Evolutionary conservation across 371 early-diverging fungal genomes (phyloP).

Genomic region (Lichtheimia ramosa): DNA sequence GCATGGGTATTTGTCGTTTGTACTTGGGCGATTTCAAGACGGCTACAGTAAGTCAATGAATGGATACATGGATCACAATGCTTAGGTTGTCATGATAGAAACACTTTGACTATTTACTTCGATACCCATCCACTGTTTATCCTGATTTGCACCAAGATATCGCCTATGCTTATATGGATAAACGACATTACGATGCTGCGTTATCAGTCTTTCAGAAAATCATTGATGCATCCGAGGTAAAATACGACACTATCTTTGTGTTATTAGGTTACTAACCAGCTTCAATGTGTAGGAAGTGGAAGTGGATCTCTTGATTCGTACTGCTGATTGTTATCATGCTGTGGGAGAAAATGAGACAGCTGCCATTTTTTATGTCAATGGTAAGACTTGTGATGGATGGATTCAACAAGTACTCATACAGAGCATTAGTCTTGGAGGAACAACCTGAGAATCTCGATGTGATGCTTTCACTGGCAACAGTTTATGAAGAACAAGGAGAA

Average conservation of each 20-base stretch:
- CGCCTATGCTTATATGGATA: slow-evolving; percentile 78
- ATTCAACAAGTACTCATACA: neutral
- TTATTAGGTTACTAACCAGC: neutral
- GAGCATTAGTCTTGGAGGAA: slow-evolving; percentile 38
- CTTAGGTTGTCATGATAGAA: slow-evolving; percentile 25
- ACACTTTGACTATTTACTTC: slow-evolving; percentile 70
- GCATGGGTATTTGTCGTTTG: slow-evolving; percentile 83
- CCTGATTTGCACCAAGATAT: slow-evolving; percentile 82
- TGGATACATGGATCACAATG: neutral
- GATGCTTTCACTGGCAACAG: slow-evolving; percentile 75
- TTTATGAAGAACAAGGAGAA: slow-evolving; percentile 85
- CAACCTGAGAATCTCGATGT: slow-evolving; percentile 72
- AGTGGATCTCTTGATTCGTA: slow-evolving; percentile 48
- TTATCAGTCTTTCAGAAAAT: slow-evolving; percentile 63
- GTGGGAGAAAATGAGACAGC: slow-evolving; percentile 68
- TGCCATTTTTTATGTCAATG: slow-evolving; percentile 55
- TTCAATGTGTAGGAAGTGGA: slow-evolving; percentile 39
- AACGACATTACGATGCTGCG: slow-evolving; percentile 66
- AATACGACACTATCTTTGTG: neutral
- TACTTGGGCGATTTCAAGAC: slow-evolving; percentile 66
- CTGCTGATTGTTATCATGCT: slow-evolving; percentile 74
- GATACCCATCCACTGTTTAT: slow-evolving; percentile 56
- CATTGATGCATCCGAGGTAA: slow-evolving; percentile 57
- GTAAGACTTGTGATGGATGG: slow-evolving; percentile 11
- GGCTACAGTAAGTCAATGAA: slow-evolving; percentile 56